Evolutionary conservation across 1,284 basidiomycete species (phyloP), one percentile per base, ranked within the genome.

Genomic region (Ganoderma lingzhi): DNA sequence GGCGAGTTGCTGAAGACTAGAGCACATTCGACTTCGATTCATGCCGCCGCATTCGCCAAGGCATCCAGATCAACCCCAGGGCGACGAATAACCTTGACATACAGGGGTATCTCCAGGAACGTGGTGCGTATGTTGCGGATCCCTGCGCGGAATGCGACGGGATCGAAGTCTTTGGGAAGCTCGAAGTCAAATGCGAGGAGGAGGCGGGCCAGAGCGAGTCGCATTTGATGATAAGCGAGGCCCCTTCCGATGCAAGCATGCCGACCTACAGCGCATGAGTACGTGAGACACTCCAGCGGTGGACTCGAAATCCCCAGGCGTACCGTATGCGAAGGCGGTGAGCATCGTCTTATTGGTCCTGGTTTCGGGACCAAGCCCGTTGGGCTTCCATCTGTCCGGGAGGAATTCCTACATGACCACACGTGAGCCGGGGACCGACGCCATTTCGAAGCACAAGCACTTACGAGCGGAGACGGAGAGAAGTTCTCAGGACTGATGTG

Each of bases 401-500:
- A 55, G 71, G 71, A 78, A 78, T 10, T 55, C 59, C 67, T 75
- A 39, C n/a, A 8, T 0, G n/a, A 4, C 3, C 44, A 48, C 5
- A 23, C 42, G 2, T 56, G 30, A 56, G 53, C 30, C 6, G 15
- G 4, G 2, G 10, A 14, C 23, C 28, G 9, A 42, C 23, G 1
- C 6, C 14, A 42, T 56, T 30, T 8, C 35, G 23, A 35, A 1
- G 23, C 9, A 28, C 23, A 14, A 8, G 9, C 9, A 23, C 61
- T 9, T 32, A 70, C 69, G 37, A 41, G 48, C 1, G 77, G 75
- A 9, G 75, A 72, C 0, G 78, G 76, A 28, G 19, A 75, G 74
- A 77, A 80, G 65, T 80, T 74, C 14, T 72, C 73, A 0, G 68
- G 66, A 41, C 70, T 65, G 8, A 70, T 66, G 42, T 80, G 76